A percentile compares a stretch with the other conserved stretches of the same genome.
phyloP scores from a whole-genome alignment of 2,329 filamentous ascomycete genomes.

The Venturia asperata region DNA sequence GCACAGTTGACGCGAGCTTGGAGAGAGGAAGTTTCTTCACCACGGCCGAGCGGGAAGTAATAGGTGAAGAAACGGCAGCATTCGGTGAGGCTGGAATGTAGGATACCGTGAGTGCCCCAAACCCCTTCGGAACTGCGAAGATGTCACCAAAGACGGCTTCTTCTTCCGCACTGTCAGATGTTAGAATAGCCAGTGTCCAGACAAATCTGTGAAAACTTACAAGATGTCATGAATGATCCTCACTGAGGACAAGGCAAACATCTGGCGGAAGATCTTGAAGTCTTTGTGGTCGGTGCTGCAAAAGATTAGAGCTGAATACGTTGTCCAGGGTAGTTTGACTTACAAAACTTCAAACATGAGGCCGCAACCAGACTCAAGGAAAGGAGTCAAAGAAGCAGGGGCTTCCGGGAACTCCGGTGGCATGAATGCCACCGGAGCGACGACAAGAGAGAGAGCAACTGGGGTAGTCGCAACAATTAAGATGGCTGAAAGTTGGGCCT shows the following conservation, averaged over 20 bases:
- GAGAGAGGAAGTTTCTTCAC: not conserved
- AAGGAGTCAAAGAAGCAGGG: too few relatives aligned
- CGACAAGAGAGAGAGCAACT: not conserved
- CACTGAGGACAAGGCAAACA: not conserved
- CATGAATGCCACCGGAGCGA: not conserved
- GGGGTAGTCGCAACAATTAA: not conserved
- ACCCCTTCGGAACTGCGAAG: not conserved
- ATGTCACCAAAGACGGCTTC: not conserved
- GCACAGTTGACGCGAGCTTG: not conserved
- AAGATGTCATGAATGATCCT: not conserved
- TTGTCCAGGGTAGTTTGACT: not conserved
- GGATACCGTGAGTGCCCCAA: not conserved
- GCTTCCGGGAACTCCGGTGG: too few relatives aligned
- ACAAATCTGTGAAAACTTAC: not conserved
- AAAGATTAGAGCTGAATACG: too few relatives aligned
- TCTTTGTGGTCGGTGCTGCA: too few relatives aligned
- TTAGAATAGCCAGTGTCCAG: not conserved
- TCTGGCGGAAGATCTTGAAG: not conserved
- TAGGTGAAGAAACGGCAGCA: not conserved
- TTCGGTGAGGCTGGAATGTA: not conserved
- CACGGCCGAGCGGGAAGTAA: not conserved
- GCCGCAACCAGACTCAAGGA: not conserved
- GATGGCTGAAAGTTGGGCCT: not conserved
- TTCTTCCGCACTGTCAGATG: not conserved
- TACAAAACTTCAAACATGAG: not conserved